Evolutionary conservation across 2,329 filamentous ascomycete genomes (phyloP), one percentile per base, ranked within the genome.

Genomic region (Atkinsonella hypoxylon): DNA sequence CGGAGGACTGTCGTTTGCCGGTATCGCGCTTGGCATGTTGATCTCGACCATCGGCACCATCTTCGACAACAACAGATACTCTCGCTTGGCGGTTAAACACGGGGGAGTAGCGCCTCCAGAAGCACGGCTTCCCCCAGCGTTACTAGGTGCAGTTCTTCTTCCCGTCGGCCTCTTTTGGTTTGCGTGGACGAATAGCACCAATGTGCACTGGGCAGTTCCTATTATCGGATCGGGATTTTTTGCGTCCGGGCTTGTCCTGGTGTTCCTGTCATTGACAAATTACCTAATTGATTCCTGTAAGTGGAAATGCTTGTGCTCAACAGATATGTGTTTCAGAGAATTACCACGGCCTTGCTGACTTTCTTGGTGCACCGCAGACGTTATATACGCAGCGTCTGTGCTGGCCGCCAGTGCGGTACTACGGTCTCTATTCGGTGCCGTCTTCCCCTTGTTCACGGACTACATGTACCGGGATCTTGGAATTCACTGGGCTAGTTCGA

Each of bases 331-430:
- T n/a, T n/a, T n/a, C n/a, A n/a, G 7, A 40, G 4, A 30, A 31
- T 7, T n/a, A n/a, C 22, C 22, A 8, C 13, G 32, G 32, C 10
- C 13, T 36, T 11, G 13, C 32, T 11, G 32, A 36, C 32, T 36
- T 15, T 36, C 10, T 15, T 36, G 32, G 9, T 15, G 32, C 8
- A 8, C 8, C 22, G 3, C 45, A 67, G 63, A 88, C 64, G 82
- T 83, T 48, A 84, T 90, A 58, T 91, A 83, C 55, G 86, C 87
- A 1, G 86, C 86, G 0, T 87, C 82, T 0, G 85, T 83, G 0
- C 70, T 90, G 9, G 86, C 87, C 2, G 85, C 84, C 45, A 88
- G 83, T 64, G 75, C 81, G 2, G 79, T 89, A 26, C 69, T 89
- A 11, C 80, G 86, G 52, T 87, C 83, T 0, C 67, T 86, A 13